Percentiles rank a stretch among this genome's conserved stretches.
Evolutionary conservation across 192 early-diverging fungal genomes (phyloP).

Genomic region (Podila verticillata): DNA sequence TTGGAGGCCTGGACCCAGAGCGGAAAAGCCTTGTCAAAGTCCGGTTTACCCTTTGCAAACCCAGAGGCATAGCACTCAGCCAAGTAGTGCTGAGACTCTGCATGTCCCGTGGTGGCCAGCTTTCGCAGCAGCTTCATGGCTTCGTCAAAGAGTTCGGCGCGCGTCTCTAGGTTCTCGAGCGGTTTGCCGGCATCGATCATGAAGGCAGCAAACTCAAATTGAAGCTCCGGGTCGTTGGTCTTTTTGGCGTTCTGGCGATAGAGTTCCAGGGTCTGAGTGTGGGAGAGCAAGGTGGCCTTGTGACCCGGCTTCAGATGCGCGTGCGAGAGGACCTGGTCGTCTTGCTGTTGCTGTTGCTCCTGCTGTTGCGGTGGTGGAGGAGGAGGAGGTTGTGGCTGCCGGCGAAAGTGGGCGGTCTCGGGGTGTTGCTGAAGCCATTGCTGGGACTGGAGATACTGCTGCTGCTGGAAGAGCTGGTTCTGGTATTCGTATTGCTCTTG

Average conservation of each 20-base stretch:
- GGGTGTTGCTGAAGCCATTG: constrained; percentile 16
- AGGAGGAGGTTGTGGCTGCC: no score
- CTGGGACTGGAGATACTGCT: constrained; percentile 26
- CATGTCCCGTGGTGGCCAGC: constrained; percentile 64
- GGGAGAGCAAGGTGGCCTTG: constrained; percentile 60
- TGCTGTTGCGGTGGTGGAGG: constrained; percentile 13
- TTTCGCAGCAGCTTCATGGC: constrained; percentile 68
- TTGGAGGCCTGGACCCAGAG: constrained; percentile 76
- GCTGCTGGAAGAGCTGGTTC: constrained; percentile 23
- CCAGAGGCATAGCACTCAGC: constrained; percentile 76
- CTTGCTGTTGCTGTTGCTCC: constrained; percentile 14
- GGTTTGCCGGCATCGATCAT: constrained; percentile 67
- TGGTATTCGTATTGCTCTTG: constrained; percentile 19
- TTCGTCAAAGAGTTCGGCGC: constrained; percentile 69
- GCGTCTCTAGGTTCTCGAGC: constrained; percentile 56
- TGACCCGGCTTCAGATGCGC: constrained; percentile 64
- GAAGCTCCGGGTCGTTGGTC: constrained; percentile 63
- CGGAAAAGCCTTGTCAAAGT: constrained; percentile 76
- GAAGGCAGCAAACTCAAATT: constrained; percentile 73
- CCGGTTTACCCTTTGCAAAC: constrained; percentile 69
- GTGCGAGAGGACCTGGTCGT: constrained; percentile 34
- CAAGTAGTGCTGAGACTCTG: constrained; percentile 74
- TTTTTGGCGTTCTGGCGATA: constrained; percentile 73
- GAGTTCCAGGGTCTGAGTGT: constrained; percentile 59
- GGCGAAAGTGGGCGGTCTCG: constrained; percentile 4